These are phyloP conservation scores for Ottelia alismoides DNA, from an alignment of 106 monocot genomes.

Conservation along the genomic window DNA sequence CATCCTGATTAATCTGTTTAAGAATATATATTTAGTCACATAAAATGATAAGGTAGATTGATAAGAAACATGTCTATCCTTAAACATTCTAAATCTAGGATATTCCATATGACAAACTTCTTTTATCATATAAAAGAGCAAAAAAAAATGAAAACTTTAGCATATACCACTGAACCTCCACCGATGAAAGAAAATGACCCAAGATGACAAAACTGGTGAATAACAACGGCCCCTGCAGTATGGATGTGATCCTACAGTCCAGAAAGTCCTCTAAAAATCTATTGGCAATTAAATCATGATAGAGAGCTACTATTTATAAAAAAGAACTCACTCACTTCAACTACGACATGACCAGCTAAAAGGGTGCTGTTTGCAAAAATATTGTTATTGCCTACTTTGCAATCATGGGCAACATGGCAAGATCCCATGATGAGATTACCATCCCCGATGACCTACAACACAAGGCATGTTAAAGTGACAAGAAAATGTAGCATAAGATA, in stretches of 20 bases:
- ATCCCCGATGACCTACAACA: conserved; percentile 87
- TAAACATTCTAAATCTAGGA: too few relatives aligned
- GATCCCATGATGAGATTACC: conserved; percentile 93
- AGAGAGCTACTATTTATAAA: too few relatives aligned
- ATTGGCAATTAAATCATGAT: too few relatives aligned
- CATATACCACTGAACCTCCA: conserved; percentile 94
- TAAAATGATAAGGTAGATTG: too few relatives aligned
- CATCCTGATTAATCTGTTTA: conserved; percentile 75
- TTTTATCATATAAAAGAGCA: too few relatives aligned
- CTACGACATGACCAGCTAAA: conserved; percentile 78
- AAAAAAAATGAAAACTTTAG: too few relatives aligned
- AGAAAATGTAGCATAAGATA: conserved; percentile 4
- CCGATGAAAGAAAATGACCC: conserved; percentile 86
- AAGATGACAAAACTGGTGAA: conserved; percentile 96
- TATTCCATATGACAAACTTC: too few relatives aligned
- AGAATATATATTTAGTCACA: too few relatives aligned
- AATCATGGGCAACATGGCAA: conserved; percentile 97
- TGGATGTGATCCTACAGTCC: conserved; percentile 54
- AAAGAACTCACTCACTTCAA: conserved; percentile 60
- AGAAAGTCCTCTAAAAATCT: too few relatives aligned
- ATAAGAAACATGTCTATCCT: too few relatives aligned
- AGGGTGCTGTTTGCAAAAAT: conserved; percentile 94
- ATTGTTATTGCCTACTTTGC: conserved; percentile 77
- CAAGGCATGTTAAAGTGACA: neutral
- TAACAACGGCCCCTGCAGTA: conserved; percentile 61